phyloP scores from a whole-genome alignment of 169 alveolate genomes.

The Plasmodium sp. region DNA sequence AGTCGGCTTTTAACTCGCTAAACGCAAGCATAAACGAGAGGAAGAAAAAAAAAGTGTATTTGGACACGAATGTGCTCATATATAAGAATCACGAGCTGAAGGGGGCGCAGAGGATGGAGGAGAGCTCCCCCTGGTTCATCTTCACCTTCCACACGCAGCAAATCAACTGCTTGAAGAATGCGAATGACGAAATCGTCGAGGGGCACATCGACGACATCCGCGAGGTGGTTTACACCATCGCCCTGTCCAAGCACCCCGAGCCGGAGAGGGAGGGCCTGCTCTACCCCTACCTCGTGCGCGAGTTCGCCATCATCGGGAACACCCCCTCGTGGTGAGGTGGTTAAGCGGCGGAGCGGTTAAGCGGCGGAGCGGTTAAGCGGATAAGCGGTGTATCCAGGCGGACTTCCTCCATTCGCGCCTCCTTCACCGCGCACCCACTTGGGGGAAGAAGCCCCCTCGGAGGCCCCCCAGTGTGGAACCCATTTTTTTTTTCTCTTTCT shows the following conservation, averaged over 20 bases:
- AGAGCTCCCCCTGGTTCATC: conserved; percentile 89
- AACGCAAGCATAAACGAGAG: conserved; percentile 88
- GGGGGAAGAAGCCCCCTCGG: neutral
- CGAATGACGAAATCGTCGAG: conserved; percentile 84
- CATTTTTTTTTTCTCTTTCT: neutral
- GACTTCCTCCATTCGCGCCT: neutral
- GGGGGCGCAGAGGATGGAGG: conserved; percentile 84
- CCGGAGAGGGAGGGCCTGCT: conserved; percentile 78
- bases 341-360: neutral
- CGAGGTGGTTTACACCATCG: conserved; percentile 90
- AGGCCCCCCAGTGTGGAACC: neutral
- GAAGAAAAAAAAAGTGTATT: conserved; percentile 78
- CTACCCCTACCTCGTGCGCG: conserved; percentile 85
- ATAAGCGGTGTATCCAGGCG: no score
- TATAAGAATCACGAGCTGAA: conserved; percentile 88
- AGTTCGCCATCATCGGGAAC: conserved; percentile 88
- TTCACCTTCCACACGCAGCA: conserved; percentile 92
- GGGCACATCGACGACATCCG: conserved; percentile 92
- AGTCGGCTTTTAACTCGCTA: conserved; percentile 85
- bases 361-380: neutral
- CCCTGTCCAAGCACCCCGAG: conserved; percentile 89
- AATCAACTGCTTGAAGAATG: conserved; percentile 89
- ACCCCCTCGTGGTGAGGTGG: conserved; percentile 85
- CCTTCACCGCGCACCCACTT: neutral
- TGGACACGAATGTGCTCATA: conserved; percentile 88